Evolutionary conservation across 2,329 filamentous ascomycete genomes (phyloP).

Genomic region (Aureobasidium sp.): DNA sequence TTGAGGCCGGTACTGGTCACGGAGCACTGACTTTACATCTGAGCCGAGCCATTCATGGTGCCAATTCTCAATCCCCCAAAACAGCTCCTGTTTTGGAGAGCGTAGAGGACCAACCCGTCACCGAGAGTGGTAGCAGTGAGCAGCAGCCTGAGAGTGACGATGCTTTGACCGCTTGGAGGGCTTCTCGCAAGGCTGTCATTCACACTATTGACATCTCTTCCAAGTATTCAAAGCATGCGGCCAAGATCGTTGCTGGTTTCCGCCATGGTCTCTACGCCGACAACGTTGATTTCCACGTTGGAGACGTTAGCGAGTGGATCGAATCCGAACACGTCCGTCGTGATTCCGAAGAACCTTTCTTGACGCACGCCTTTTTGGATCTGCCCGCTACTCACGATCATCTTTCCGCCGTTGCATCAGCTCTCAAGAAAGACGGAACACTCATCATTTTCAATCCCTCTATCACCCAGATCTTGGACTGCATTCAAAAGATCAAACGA

Average conservation of each 20-base stretch:
- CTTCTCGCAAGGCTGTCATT: slow-evolving; percentile 56
- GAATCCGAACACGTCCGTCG: slow-evolving; percentile 40
- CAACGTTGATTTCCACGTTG: slow-evolving; percentile 67
- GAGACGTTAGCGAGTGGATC: slow-evolving; percentile 57
- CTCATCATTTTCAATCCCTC: slow-evolving; percentile 67
- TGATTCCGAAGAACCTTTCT: slow-evolving; percentile 45
- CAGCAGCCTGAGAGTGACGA: slow-evolving; percentile 21
- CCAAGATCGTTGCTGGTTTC: slow-evolving; percentile 58
- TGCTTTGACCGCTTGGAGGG: slow-evolving; percentile 28
- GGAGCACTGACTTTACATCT: slow-evolving; percentile 69
- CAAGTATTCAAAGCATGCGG: slow-evolving; percentile 56
- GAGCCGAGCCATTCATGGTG: slow-evolving; percentile 65
- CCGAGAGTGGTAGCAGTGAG: slow-evolving; percentile 17
- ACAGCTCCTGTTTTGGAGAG: slow-evolving; percentile 28
- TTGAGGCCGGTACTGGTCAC: slow-evolving; percentile 81
- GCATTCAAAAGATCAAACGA: slow-evolving; percentile 47
- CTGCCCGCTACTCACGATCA: slow-evolving; percentile 55
- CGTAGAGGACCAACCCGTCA: slow-evolving; percentile 21
- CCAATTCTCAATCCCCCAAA: slow-evolving; percentile 49
- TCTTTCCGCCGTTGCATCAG: slow-evolving; percentile 43
- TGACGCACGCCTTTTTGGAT: slow-evolving; percentile 66
- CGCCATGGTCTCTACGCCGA: slow-evolving; percentile 60
- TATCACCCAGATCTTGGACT: slow-evolving; percentile 67
- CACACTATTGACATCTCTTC: slow-evolving; percentile 63
- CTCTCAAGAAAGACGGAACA: slow-evolving; percentile 55